A percentile compares a stretch with the other conserved stretches of the same genome.
These are phyloP conservation scores for Tolypocladium inflatum DNA, from an alignment of 2,329 filamentous ascomycete genomes.

Conservation along the genomic window DNA sequence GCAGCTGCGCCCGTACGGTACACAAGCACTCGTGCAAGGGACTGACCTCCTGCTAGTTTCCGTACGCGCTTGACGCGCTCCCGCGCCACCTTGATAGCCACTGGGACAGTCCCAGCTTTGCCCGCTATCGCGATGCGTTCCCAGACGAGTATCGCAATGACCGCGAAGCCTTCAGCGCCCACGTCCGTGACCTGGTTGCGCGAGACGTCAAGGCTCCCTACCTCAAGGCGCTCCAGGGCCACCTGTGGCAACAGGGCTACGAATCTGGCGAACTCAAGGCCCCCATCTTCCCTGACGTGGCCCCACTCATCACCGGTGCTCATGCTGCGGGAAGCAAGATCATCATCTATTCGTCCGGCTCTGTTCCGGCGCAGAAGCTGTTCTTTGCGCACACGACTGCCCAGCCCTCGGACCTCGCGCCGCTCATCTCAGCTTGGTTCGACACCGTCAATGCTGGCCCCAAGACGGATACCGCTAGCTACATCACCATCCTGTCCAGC, in stretches of 20 bases:
- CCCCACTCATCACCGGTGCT: conserved; percentile 53
- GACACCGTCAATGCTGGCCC: conserved; percentile 73
- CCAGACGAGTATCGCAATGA: conserved; percentile 52
- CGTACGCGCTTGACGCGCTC: conserved; percentile 62
- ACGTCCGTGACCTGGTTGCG: conserved; percentile 61
- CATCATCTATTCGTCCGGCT: conserved; percentile 76
- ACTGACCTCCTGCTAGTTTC: conserved; percentile 47
- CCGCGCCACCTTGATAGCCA: conserved; percentile 52
- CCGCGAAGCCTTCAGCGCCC: conserved; percentile 50
- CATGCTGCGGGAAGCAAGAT: conserved; percentile 44
- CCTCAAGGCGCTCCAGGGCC: conserved; percentile 70
- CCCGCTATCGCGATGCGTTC: conserved; percentile 61
- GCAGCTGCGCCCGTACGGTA: background rate
- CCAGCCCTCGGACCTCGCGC: conserved; percentile 47
- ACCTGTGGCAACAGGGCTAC: conserved; percentile 71
- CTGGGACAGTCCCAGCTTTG: conserved; percentile 58
- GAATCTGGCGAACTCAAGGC: conserved; percentile 58
- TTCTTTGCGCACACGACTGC: conserved; percentile 61
- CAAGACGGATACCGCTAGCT: conserved; percentile 60
- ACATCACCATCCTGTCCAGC: conserved; percentile 48
- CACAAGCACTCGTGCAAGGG: background rate
- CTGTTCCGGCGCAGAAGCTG: conserved; percentile 70
- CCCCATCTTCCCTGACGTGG: conserved; percentile 66
- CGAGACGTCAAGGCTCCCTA: conserved; percentile 68
- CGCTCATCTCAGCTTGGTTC: conserved; percentile 57